Base-by-base conservation (phyloP, 1,284 basidiomycete genomes). In the Tilletia setariae region DNA sequence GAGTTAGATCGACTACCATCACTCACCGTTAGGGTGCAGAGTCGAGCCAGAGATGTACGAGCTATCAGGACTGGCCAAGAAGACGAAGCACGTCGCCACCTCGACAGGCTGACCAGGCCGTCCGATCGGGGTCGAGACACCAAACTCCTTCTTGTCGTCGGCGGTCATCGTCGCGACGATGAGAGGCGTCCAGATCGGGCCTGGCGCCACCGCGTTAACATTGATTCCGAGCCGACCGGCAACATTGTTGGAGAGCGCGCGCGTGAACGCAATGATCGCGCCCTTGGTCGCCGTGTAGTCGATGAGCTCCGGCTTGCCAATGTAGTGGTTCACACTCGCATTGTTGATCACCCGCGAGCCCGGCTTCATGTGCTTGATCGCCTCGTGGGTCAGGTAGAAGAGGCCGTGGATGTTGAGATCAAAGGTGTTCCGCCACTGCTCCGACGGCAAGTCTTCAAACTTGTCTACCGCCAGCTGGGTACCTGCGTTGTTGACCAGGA, bases 261-360 rank as follows among this genome's bases (percentile, higher is more conserved):
- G 85, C 4, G 86, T 88, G 78, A 88, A 89, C 2, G 72, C 64
- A 47, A 84, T 35, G 85, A 83, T 78, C 9, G 81, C 82, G 23
- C 81, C 79, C 80, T 90, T 89, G 4, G 88, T 78, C 13, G 79
- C 74, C 25, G 74, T 68, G 71, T 87, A 89, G 80, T 89, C 88
- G 47, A 88, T 83, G 84, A 84, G 84, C 62, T 42, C 35, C 1
- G 28, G 35, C 11, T 63, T 43, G 42, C 62, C 62, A 1, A 63
- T 21, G 62, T 44, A 63, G 42, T 63, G 40, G 62, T 63, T 88
- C 32, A 90, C 88, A 11, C 86, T 87, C 6, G 87, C 85, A 8
- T 87, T 87, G 43, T 89, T 89, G 84, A 90, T 88, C 79, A 90
- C 89, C 40, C 84, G 84, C 1, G 85, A 83, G 1, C 89, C 88